Evolutionary conservation across 2,329 filamentous ascomycete genomes (phyloP).

Genomic region (Fonsecaea monophora): DNA sequence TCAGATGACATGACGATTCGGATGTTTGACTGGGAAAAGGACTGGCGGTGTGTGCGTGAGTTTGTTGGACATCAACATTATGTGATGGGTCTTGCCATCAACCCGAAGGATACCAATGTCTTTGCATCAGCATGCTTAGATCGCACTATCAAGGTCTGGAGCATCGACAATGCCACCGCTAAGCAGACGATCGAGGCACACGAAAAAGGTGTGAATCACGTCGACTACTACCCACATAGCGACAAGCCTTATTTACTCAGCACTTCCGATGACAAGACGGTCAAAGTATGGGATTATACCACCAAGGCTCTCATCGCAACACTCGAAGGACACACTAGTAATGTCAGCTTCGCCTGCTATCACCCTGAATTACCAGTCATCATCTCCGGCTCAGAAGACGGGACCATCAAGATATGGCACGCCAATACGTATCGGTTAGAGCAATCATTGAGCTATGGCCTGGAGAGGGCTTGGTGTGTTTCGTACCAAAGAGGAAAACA

Average conservation of each 20-base stretch:
- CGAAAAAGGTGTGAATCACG: slow-evolving; percentile 97
- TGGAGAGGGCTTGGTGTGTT: slow-evolving; percentile 97
- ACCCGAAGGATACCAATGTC: slow-evolving; percentile 83
- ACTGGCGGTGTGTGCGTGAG: slow-evolving; percentile 96
- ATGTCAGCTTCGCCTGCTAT: slow-evolving; percentile 97
- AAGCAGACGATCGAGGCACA: slow-evolving; percentile 98
- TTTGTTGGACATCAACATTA: slow-evolving; percentile 97
- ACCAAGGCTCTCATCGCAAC: slow-evolving; percentile 97
- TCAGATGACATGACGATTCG: slow-evolving; percentile 99
- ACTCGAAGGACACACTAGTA: slow-evolving; percentile 94
- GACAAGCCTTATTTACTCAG: slow-evolving; percentile 88
- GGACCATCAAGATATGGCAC: slow-evolving; percentile 97
- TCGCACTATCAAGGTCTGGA: slow-evolving; percentile 98
- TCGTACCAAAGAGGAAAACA: slow-evolving; percentile 94
- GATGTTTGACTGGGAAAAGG: slow-evolving; percentile 98
- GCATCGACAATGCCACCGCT: slow-evolving; percentile 86
- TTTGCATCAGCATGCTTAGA: slow-evolving; percentile 95
- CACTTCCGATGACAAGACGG: slow-evolving; percentile 92
- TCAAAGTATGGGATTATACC: slow-evolving; percentile 99
- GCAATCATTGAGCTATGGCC: slow-evolving; percentile 92
- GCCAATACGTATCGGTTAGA: slow-evolving; percentile 96
- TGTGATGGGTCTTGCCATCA: slow-evolving; percentile 77
- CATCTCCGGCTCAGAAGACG: slow-evolving; percentile 96
- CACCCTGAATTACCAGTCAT: slow-evolving; percentile 97
- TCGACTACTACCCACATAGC: slow-evolving; percentile 79